Percentiles rank a stretch among this genome's conserved stretches.
Conservation (phyloP, 768 basidiomycete species). For the Multifurca ochricompacta region DNA sequence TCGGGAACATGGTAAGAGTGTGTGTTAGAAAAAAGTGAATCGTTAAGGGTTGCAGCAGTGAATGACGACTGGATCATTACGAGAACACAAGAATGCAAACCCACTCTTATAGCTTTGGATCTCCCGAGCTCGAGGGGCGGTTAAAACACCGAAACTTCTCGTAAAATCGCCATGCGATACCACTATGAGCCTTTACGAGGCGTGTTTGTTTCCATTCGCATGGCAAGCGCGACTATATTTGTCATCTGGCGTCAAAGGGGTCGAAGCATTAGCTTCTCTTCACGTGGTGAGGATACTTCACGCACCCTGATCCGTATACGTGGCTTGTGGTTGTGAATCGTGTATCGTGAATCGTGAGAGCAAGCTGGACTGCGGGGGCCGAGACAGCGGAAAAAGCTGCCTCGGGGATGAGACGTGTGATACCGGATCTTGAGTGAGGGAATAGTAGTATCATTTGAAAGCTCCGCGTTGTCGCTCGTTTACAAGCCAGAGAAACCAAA, state of each 20-base stretch:
- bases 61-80: slow-evolving; percentile 3
- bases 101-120: too few species aligned
- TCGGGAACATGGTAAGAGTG: too few species aligned
- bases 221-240: not conserved
- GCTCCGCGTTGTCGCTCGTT: too few species aligned
- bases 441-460: not conserved
- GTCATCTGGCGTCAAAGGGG: too few species aligned
- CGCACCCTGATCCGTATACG: not conserved
- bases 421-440: not conserved
- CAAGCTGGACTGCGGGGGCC: not conserved
- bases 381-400: not conserved
- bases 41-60: slow-evolving; percentile 9
- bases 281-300: too few species aligned
- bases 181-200: not conserved
- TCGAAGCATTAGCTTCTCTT: not conserved
- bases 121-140: not conserved
- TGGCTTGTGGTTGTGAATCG: too few species aligned
- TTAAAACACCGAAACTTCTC: not conserved
- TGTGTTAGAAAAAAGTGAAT: not conserved
- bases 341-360: too few species aligned
- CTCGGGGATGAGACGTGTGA: too few species aligned
- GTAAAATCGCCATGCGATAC: not conserved
- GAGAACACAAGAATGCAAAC: not conserved
- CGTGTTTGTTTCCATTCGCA: not conserved
- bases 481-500: too few species aligned